These are phyloP conservation scores for Aplosporella prunicola DNA, from an alignment of 2,329 filamentous ascomycete genomes.

Conservation along the genomic window DNA sequence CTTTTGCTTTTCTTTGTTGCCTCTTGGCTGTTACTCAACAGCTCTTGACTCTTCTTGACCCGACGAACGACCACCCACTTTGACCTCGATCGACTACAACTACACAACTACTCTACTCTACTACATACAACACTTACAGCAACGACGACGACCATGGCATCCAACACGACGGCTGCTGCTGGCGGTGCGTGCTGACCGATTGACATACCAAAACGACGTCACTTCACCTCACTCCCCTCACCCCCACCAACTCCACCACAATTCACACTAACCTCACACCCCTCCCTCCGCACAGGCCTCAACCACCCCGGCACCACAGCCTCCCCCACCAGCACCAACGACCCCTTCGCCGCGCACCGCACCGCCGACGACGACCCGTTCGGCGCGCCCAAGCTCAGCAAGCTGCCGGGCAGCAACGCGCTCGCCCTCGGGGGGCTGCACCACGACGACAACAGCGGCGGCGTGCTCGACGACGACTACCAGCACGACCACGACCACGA, in stretches of 20 bases:
- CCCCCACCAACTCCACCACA: conserved; percentile 6
- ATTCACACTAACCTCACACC: conserved; percentile 16
- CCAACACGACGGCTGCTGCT: conserved; percentile 5
- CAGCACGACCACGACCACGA: too few relatives aligned
- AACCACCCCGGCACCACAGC: background rate
- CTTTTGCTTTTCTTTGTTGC: background rate
- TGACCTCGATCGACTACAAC: too few relatives aligned
- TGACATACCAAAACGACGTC: too few relatives aligned
- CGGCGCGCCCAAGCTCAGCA: conserved; percentile 16
- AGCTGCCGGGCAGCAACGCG: conserved; percentile 17
- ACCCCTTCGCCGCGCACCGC: conserved; percentile 19
- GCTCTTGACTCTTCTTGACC: too few relatives aligned
- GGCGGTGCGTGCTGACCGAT: background rate
- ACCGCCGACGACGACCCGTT: conserved; percentile 18
- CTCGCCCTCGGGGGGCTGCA: too few relatives aligned
- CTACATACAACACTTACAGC: too few relatives aligned
- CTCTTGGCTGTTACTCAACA: background rate
- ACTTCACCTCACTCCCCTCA: background rate
- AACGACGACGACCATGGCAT: too few relatives aligned
- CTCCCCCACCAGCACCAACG: conserved; percentile 8
- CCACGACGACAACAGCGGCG: too few relatives aligned
- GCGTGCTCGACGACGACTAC: too few relatives aligned
- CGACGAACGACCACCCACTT: too few relatives aligned
- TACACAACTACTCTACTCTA: too few relatives aligned
- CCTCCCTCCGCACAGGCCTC: conserved; percentile 8